These are phyloP conservation scores for Fusarium sp. DNA, from an alignment of 2,329 filamentous ascomycete genomes.

Conservation along the genomic window DNA sequence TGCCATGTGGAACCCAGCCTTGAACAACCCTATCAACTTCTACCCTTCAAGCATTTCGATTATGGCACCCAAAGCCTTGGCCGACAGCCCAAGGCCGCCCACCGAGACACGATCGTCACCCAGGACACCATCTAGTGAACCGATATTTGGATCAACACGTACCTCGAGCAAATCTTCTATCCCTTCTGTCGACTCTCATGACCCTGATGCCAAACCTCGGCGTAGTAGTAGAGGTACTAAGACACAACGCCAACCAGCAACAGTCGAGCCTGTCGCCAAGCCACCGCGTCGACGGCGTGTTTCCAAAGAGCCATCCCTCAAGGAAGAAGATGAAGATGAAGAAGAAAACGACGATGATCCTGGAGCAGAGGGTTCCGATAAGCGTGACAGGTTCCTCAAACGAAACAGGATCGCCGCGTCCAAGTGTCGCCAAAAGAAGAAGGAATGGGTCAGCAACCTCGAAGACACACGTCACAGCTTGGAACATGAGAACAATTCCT, in stretches of 20 bases:
- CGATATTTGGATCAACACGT: constrained; percentile 15
- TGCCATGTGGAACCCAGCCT: constrained; percentile 21
- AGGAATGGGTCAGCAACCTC: constrained; percentile 64
- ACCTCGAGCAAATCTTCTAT: constrained; percentile 43
- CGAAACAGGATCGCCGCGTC: constrained; percentile 79
- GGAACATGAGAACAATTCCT: constrained; percentile 58
- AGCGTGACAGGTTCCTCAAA: constrained; percentile 72
- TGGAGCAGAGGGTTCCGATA: constrained; percentile 51
- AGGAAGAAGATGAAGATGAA: constrained; percentile 33
- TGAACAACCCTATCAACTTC: constrained; percentile 4
- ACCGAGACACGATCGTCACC: constrained; percentile 29
- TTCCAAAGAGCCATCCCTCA: neutral
- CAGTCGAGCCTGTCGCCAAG: neutral
- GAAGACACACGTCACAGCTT: constrained; percentile 61
- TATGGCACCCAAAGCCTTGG: constrained; percentile 3
- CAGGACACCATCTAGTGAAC: constrained; percentile 8
- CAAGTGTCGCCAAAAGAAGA: constrained; percentile 79
- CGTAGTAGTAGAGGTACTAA: constrained; percentile 4
- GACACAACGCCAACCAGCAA: neutral
- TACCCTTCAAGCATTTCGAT: neutral
- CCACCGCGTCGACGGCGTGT: constrained; percentile 1
- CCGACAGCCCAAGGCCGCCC: constrained; percentile 15
- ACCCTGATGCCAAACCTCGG: constrained; percentile 1
- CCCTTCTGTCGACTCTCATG: constrained; percentile 10
- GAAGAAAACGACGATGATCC: constrained; percentile 34